phyloP scores from a whole-genome alignment of 352 stramenopile genomes.

The Peronospora destructor region DNA sequence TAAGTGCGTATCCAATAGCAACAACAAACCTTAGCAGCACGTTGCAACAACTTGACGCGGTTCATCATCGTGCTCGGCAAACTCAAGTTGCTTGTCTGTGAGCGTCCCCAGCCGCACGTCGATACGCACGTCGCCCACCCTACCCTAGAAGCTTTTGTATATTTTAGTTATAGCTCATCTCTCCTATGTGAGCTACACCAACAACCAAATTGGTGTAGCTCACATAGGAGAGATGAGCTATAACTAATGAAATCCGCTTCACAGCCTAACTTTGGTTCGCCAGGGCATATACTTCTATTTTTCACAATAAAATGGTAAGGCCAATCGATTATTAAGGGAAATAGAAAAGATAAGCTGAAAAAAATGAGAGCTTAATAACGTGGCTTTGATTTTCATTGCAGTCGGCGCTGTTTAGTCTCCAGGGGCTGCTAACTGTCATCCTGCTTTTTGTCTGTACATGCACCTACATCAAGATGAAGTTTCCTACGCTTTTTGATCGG shows the following conservation, averaged over 20 bases:
- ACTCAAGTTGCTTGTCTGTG: conserved; percentile 36
- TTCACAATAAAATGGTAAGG: conserved; percentile 20
- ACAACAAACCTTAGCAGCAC: conserved; percentile 58
- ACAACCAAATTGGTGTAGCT: too few relatives aligned
- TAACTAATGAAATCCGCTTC: too few relatives aligned
- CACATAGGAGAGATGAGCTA: too few relatives aligned
- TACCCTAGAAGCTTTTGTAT: not conserved
- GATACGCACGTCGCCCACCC: conserved; percentile 15
- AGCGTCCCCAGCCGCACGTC: conserved; percentile 35
- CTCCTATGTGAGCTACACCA: conserved; percentile 8
- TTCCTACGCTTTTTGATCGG: conserved; percentile 92
- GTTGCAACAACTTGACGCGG: conserved; percentile 62
- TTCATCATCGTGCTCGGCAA: conserved; percentile 65
- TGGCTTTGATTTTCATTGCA: conserved; percentile 19
- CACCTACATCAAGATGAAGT: conserved; percentile 93
- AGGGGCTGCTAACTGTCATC: conserved; percentile 93
- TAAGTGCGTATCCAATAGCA: not conserved
- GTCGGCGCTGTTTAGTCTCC: conserved; percentile 96
- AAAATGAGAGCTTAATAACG: not conserved
- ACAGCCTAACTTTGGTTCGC: too few relatives aligned
- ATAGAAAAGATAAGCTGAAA: not conserved
- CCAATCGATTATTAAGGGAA: not conserved
- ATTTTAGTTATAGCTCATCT: conserved; percentile 5
- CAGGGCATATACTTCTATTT: too few relatives aligned
- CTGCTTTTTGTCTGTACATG: conserved; percentile 97